Percentiles rank a stretch among this genome's conserved stretches.
These are phyloP conservation scores for Vanrija sp. DNA, from an alignment of 1,284 basidiomycete species.

Conservation along the genomic window DNA sequence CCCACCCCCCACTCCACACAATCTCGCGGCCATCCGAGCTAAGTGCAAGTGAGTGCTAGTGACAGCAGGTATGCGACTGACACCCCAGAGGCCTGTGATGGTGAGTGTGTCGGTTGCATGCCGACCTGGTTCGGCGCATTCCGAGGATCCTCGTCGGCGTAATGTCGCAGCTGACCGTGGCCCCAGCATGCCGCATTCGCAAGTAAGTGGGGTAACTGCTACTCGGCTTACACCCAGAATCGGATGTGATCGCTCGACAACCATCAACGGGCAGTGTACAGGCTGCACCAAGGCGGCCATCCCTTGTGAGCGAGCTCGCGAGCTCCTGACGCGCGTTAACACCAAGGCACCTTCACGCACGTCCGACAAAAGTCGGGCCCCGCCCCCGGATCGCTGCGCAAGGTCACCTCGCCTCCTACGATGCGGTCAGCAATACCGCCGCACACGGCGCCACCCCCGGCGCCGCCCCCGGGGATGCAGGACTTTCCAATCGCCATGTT, in stretches of 20 bases:
- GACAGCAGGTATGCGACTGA: no score
- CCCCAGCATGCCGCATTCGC: background rate
- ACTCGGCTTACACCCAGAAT: background rate
- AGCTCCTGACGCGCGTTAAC: background rate
- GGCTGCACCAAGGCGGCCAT: background rate
- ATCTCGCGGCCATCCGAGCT: no score
- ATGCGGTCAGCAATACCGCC: no score
- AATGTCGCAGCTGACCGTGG: background rate
- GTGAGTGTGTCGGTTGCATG: no score
- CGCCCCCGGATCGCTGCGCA: background rate
- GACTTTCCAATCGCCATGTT: no score
- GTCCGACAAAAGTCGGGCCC: constrained; percentile 2
- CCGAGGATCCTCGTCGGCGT: no score
- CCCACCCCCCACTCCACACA: no score
- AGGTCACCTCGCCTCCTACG: no score
- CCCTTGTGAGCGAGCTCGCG: background rate
- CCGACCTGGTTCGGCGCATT: no score
- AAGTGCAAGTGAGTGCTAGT: no score
- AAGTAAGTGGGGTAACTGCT: background rate
- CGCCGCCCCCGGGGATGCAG: no score
- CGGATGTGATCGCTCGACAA: background rate
- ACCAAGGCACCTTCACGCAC: background rate
- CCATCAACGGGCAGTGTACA: background rate
- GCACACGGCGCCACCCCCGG: no score
- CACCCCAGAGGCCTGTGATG: background rate